Percentiles rank a stretch among this genome's conserved stretches.
Conservation (phyloP, 768 basidiomycete species). For the Podaxis mareebaensis region DNA sequence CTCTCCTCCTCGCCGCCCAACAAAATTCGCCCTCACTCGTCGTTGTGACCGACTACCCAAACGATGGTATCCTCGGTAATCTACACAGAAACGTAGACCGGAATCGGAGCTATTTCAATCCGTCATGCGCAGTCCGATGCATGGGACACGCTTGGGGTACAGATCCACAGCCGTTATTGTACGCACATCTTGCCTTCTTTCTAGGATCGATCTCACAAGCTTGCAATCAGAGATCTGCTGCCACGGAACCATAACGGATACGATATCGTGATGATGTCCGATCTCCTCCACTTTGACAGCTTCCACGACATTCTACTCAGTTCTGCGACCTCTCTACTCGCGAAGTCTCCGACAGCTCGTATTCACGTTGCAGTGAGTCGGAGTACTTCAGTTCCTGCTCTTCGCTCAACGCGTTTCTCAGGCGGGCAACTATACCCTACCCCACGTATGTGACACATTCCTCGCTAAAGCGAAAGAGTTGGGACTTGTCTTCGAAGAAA, state of each 20-base stretch:
- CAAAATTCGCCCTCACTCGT: conserved; percentile 48
- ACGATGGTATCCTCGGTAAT: conserved; percentile 58
- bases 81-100: conserved; percentile 53
- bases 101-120: conserved; percentile 40
- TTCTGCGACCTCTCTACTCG: conserved; percentile 52
- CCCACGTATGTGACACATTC: conserved; percentile 55
- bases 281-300: conserved; percentile 67
- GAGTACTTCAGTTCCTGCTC: not conserved
- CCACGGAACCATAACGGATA: conserved; percentile 34
- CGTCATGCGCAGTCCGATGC: conserved; percentile 43
- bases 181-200: conserved; percentile 12
- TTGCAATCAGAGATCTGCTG: conserved; percentile 22
- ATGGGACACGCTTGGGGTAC: conserved; percentile 68
- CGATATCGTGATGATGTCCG: conserved; percentile 67
- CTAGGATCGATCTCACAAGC: not conserved
- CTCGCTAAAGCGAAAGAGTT: conserved; percentile 35
- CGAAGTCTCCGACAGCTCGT: conserved; percentile 37
- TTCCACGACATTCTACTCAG: conserved; percentile 58
- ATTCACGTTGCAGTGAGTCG: conserved; percentile 54
- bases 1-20: conserved; percentile 53
- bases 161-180: conserved; percentile 49
- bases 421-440: conserved; percentile 62
- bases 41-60: conserved; percentile 71
- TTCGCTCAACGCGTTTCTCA: conserved; percentile 15
- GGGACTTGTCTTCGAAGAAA: conserved; percentile 53